Base-by-base conservation (phyloP, 805 yeast species). In the Suhomyces prunicola region DNA sequence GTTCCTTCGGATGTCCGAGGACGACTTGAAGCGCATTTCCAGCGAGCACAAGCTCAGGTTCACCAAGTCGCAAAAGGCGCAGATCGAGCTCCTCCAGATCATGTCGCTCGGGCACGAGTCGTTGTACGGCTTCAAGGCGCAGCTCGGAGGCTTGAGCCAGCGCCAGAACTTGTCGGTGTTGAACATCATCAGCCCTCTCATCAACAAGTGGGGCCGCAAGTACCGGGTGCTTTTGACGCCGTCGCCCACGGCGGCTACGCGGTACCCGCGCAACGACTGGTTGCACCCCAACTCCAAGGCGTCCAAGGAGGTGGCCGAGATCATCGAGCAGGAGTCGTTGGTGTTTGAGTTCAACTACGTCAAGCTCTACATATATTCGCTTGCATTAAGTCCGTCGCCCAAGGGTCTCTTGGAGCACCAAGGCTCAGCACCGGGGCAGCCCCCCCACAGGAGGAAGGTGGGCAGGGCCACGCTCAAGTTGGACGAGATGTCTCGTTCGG, bases 261-360 rank as follows among this genome's bases (percentile, higher is more conserved):
- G 74, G 50, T 64, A 69, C 44, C 63, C 69, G 47, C 68, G 71
- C 24, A 68, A 66, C 26, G 48, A 66, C 44, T 55, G 67, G 39
- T 48, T 59, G 41, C 60, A 67, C 39, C 70, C 67, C 5, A 59
- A 68, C 39, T 69, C 79, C 1, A 78, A 76, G 48, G 56, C 67
- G 4, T 57, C 71, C 10, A 70, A 63, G 44, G 82, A 77, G 35
- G 50, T 79, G 5, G 71, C 70, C 9, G 64, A 67, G 12, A 65
- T 72, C 47, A 66, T 90, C 44, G 91, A 85, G 57, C 71, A 80
- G 47, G 96, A 90, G 64, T 80, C 90, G 2, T 70, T 91, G 51
- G 80, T 88, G 41, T 83, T 91, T 66, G 97, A 92, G 64, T 91
- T 81, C 70, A 84, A 89, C 65, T 92, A 93, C 68, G 85, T 94